Conservation (phyloP, 2,329 filamentous ascomycete species). For the Fusarium proliferatum region DNA sequence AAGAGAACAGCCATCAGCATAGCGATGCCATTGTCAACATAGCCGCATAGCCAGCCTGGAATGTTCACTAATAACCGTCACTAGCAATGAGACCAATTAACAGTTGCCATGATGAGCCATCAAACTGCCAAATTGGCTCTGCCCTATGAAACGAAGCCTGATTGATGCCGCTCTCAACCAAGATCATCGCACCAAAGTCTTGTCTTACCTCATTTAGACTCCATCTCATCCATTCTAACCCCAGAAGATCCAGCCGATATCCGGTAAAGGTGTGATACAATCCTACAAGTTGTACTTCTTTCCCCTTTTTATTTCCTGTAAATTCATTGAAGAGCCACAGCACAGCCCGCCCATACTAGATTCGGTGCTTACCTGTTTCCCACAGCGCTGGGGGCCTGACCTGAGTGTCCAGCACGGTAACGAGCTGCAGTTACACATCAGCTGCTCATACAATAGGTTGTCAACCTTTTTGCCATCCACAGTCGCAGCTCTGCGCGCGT, state of each 20-base stretch:
- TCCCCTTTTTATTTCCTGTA: neutral
- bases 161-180: slow-evolving; percentile 25
- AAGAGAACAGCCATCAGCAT: slow-evolving; percentile 1
- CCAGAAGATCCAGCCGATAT: slow-evolving; percentile 25
- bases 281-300: slow-evolving; percentile 1
- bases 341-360: slow-evolving; percentile 9
- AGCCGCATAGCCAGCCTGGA: neutral
- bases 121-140: slow-evolving; percentile 20
- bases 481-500: slow-evolving; percentile 20
- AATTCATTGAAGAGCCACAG: neutral
- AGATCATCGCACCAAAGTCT: slow-evolving; percentile 35
- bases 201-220: slow-evolving; percentile 40
- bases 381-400: neutral
- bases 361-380: slow-evolving; percentile 25
- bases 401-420: neutral
- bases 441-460: slow-evolving; percentile 14
- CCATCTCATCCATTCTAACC: slow-evolving; percentile 14
- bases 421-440: slow-evolving; percentile 23
- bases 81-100: neutral
- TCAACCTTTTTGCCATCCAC: slow-evolving; percentile 18
- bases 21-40: neutral
- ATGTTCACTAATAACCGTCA: neutral
- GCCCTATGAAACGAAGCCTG: slow-evolving; percentile 29
- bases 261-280: slow-evolving; percentile 30
- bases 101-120: slow-evolving; percentile 10